Evolutionary conservation across 139 green algal species (phyloP).

Genomic region (Medakamo hakoo): DNA sequence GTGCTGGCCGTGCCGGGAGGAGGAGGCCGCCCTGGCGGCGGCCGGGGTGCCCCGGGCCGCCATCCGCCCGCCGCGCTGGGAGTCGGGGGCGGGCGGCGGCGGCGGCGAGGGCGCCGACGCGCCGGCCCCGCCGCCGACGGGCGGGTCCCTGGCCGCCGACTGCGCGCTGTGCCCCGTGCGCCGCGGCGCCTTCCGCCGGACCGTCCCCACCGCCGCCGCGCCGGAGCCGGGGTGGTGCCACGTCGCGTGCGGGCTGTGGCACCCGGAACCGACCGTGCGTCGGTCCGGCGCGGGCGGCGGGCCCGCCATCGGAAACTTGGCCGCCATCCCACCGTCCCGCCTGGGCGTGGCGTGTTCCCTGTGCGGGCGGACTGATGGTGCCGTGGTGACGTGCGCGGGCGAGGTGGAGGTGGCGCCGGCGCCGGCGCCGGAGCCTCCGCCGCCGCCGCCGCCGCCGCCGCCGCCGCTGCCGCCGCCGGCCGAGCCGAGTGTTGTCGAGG

Average conservation of each 20-base stretch:
- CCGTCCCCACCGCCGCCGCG: no score
- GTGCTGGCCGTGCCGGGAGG: constrained; percentile 65
- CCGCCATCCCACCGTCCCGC: constrained; percentile 20
- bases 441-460: neutral
- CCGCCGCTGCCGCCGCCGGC: no score
- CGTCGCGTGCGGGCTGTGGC: constrained; percentile 47
- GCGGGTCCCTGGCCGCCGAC: constrained; percentile 28
- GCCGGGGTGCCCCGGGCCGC: constrained; percentile 26
- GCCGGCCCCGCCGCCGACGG: constrained; percentile 15
- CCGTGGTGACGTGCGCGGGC: constrained; percentile 34
- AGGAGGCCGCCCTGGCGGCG: constrained; percentile 38
- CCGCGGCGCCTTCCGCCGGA: constrained; percentile 62
- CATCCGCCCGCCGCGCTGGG: constrained; percentile 52
- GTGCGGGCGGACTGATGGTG: constrained; percentile 22
- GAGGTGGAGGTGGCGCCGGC: constrained; percentile 16
- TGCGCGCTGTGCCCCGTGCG: constrained; percentile 73
- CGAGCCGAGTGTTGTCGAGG: no score
- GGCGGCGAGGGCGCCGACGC: neutral
- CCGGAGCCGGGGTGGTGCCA: constrained; percentile 48
- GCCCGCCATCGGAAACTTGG: constrained; percentile 19
- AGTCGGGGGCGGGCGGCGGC: constrained; percentile 9
- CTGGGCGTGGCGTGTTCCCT: constrained; percentile 20
- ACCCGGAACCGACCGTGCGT: constrained; percentile 23
- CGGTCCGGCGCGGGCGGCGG: constrained; percentile 10
- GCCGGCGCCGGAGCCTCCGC: neutral